Evolutionary conservation across 177 flowering plant species (phyloP).

Genomic region (Vitis hybrid): DNA sequence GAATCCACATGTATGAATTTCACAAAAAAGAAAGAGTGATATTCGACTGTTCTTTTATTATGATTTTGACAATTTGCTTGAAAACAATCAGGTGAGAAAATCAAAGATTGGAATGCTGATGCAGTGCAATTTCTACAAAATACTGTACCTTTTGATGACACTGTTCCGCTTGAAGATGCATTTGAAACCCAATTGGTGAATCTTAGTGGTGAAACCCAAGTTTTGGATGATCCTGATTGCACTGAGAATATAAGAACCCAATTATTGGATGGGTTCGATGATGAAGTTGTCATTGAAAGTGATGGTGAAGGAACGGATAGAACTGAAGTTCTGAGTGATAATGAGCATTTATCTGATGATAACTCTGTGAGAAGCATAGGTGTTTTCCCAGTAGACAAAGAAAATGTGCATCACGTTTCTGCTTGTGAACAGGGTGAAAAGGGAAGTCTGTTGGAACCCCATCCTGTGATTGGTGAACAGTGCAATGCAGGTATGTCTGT

Average conservation of each 20-base stretch:
- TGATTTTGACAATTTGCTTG: too few species aligned
- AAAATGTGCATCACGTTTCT: slow-evolving; percentile 10
- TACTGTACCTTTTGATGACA: slow-evolving; percentile 24
- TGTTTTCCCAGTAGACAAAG: slow-evolving; percentile 11
- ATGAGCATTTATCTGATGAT: slow-evolving; percentile 31
- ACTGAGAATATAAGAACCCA: slow-evolving; percentile 32
- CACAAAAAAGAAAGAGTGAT: neutral
- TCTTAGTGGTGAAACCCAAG: slow-evolving; percentile 43
- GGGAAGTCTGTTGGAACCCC: slow-evolving; percentile 15
- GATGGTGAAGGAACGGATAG: slow-evolving; percentile 31
- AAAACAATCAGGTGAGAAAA: slow-evolving; percentile 17
- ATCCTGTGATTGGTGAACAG: slow-evolving; percentile 18
- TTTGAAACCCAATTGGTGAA: slow-evolving; percentile 26
- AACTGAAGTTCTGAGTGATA: slow-evolving; percentile 43
- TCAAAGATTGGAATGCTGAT: slow-evolving; percentile 19
- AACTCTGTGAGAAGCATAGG: slow-evolving; percentile 17
- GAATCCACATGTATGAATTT: too few species aligned
- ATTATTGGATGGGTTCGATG: slow-evolving; percentile 33
- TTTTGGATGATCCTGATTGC: slow-evolving; percentile 31
- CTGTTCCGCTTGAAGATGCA: slow-evolving; percentile 26
- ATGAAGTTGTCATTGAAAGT: slow-evolving; percentile 22
- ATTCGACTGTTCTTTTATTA: neutral
- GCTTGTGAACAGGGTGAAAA: slow-evolving; percentile 10
- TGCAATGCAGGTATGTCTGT: slow-evolving; percentile 30
- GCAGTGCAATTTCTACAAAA: slow-evolving; percentile 5